phyloP scores from a whole-genome alignment of 371 early-diverging fungal genomes.

The Conidiobolus incongruus region DNA sequence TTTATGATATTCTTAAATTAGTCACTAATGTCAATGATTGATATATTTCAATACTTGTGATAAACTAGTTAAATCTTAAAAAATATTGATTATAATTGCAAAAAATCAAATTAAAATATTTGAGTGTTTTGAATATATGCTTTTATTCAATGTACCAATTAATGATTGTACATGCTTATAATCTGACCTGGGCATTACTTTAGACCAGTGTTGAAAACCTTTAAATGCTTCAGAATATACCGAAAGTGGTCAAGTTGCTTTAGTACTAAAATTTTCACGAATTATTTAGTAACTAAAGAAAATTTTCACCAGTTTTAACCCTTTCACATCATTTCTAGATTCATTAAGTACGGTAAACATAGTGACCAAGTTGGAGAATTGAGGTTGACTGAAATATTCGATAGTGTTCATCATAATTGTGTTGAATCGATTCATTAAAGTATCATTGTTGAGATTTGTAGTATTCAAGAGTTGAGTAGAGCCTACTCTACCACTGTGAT shows the following conservation, averaged over 20 bases:
- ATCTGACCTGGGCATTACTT: conserved; percentile 6
- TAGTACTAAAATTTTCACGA: conserved; percentile 4
- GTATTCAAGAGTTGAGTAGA: conserved; percentile 1
- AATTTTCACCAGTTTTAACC: conserved; percentile 7
- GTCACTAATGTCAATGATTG: too few species aligned
- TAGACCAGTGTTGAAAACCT: conserved; percentile 9
- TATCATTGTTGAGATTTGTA: conserved; percentile 4
- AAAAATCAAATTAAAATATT: too few species aligned
- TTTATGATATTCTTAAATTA: too few species aligned
- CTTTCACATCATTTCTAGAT: conserved; percentile 3
- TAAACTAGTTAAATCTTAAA: too few species aligned
- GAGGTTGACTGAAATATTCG: conserved; percentile 11
- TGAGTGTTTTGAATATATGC: too few species aligned
- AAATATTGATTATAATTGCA: too few species aligned
- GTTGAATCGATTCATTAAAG: conserved; percentile 6
- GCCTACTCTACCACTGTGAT: conserved; percentile 15
- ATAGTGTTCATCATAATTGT: conserved; percentile 4
- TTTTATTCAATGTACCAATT: too few species aligned
- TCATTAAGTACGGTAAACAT: conserved; percentile 25
- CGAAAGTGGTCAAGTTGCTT: conserved; percentile 6
- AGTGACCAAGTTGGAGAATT: conserved; percentile 20
- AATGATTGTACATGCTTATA: conserved; percentile 8
- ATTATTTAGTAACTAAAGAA: conserved; percentile 8
- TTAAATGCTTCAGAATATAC: conserved; percentile 13
- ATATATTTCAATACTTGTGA: too few species aligned